Percentiles rank a stretch among this genome's conserved stretches.
Evolutionary conservation across 768 basidiomycete genomes (phyloP).

Genomic region (Leccinum fibrillosum): DNA sequence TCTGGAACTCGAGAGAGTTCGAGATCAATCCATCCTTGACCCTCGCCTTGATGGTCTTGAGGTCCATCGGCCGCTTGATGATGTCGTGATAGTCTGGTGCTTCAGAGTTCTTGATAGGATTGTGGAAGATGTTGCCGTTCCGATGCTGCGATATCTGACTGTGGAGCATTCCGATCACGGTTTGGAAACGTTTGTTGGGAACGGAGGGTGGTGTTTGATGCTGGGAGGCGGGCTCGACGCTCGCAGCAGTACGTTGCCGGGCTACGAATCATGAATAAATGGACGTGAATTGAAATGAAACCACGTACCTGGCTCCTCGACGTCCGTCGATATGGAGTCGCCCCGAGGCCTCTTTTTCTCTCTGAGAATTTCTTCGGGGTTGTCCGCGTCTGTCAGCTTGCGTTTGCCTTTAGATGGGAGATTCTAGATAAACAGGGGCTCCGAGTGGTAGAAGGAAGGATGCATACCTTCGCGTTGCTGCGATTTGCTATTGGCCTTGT

Average conservation of each 20-base stretch:
- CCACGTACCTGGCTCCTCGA: constrained; percentile 45
- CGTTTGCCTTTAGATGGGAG: constrained; percentile 21
- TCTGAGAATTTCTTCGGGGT: constrained; percentile 19
- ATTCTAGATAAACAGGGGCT: not conserved
- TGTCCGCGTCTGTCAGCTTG: constrained; percentile 23
- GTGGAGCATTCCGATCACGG: constrained; percentile 77
- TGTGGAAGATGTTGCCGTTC: constrained; percentile 87
- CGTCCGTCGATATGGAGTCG: constrained; percentile 20
- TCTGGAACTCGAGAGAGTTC: constrained; percentile 82
- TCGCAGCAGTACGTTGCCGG: constrained; percentile 18
- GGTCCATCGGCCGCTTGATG: constrained; percentile 92
- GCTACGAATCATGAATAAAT: constrained; percentile 9
- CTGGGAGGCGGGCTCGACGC: constrained; percentile 13
- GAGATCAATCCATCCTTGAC: constrained; percentile 81
- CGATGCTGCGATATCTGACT: constrained; percentile 81
- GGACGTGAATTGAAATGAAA: not conserved
- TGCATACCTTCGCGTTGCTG: constrained; percentile 23
- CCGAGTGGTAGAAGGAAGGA: not conserved
- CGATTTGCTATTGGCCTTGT: not conserved
- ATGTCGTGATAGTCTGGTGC: constrained; percentile 92
- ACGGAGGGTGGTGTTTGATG: constrained; percentile 22
- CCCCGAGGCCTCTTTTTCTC: constrained; percentile 30
- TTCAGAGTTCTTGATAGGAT: constrained; percentile 83
- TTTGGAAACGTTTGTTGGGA: constrained; percentile 72
- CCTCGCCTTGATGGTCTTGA: constrained; percentile 86